Evolutionary conservation across 768 basidiomycete genomes (phyloP), one percentile per base, ranked within the genome.

Genomic region (Lactarius sanguifluus): DNA sequence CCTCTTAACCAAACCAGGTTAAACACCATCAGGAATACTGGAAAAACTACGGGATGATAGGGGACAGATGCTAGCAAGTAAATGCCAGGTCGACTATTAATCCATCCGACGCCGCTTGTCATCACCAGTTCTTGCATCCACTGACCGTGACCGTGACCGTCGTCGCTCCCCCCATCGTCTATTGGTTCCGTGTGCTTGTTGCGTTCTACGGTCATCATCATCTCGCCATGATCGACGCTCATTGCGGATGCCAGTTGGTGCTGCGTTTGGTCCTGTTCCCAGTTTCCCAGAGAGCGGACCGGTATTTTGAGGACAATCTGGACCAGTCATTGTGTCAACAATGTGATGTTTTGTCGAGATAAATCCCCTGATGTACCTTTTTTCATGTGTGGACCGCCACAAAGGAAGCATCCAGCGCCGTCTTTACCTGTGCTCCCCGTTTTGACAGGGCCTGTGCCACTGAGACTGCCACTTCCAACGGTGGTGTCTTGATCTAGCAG

Each of bases 401-500:
- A 99, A 41, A 86, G 75, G 81, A 96, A 99, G 75, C 97, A 99
- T 0, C 92, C 94, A 1, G 83, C 86, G 1, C 78, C 80, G 55
- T 87, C 83, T 1, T 78, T 78, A 28, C 81, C 79, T 59, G 77
- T 82, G 7, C 87, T 87, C 38, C 86, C 87, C 47, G 80, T 74
- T 73, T 84, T 86, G 58, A 83, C 79, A 30, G 84, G 74, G 1
- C 79, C 84, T 5, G 73, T 72, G 8, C 86, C 89, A 34, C 89
- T 89, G 76, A 90, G 89, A 0, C 90, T 89, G 36, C 86, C 89
- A 57, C 73, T 79, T 15, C 75, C 67, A 28, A 69, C 78, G 6
- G 92, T 93, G 0, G 96, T 98, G 75, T 98, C 96, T 81, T 98
- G 92, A 73, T 96, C 96, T 43, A 94, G 78, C 69, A 99, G 77